Base-by-base conservation (phyloP, 768 basidiomycete genomes). In the Agrocybe pediades region DNA sequence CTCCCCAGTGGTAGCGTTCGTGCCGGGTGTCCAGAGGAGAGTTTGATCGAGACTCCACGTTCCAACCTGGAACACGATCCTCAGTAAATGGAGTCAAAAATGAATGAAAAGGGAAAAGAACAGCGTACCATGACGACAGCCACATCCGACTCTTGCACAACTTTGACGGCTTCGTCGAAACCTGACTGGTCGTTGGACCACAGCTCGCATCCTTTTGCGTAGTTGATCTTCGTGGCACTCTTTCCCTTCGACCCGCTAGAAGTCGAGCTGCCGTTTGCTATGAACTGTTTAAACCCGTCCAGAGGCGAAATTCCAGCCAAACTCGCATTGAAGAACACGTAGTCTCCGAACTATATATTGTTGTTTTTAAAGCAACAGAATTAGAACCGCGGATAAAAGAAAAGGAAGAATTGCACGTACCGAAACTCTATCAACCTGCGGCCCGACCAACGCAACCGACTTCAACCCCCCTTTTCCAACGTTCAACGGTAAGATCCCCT, bases 1-100 rank as follows among this genome's bases (percentile, higher is more conserved):
- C 60, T 87, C 86, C 7, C 86, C 86, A 0, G 86, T 88, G 11
- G 86, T 88, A 4, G 83, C 85, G 56, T 87, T 87, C 9, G 82
- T 82, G 19, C 85, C 83, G 0, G 80, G 82, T 0, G 78, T 79
- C 86, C 79, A 80, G 0, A 80, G 66, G n/a, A 72, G 61, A 0
- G 78, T 83, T 65, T 84, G 82, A 57, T 84, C 82, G 16, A 82
- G 73, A 4, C 79, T 79, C 84, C 83, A 86, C 1, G 84, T 86
- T 11, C 84, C 84, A 17, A 79, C 77, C 77, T 78, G 39, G 11
- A n/a, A 17, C 47, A 23, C 6, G 15, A 45, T 6, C 16, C 19
- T 5, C 13, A 47, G n/a, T 42, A 23, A 56, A 33, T 15, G 8
- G 29, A 9, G 2, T 13, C 20, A 20, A 53, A 7, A 39, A 24